Evolutionary conservation across 805 yeast genomes (phyloP), one percentile per base, ranked within the genome.

Genomic region (Kregervanrija fluxuum): DNA sequence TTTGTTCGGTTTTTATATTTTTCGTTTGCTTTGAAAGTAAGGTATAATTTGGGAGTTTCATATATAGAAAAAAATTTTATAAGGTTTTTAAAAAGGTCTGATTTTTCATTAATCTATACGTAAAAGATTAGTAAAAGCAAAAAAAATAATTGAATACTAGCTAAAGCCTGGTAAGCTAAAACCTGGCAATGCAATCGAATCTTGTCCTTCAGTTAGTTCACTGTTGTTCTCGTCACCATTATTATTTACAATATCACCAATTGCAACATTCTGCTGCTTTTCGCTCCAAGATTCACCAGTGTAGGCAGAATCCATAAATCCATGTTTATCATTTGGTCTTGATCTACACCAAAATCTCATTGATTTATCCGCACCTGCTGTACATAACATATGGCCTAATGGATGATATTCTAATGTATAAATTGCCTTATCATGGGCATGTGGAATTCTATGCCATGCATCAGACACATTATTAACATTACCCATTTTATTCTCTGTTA

Each of bases 291-390:
- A 46, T 32, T 59, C 64, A 5, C 67, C 67, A 1, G 87, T 82
- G 64, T 89, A 88, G 45, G 87, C 80, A 12, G 87, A 84, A 61
- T 87, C 96, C 51, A 80, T 78, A 67, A 79, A 88, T 3, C 86
- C 85, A 57, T 75, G 77, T 1, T 87, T 84, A 66, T 93, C 99
- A 53, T 82, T 83, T 2, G 97, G 96, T 59, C 95, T 73, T 1
- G 95, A 84, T 42, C 99, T 72, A 30, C 90, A 80, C 99, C 99
- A 93, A 65, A 95, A 86, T 45, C 97, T 68, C 17, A 95, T 86
- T 5, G 95, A 80, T 59, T 93, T 78, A 63, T 93, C 99, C 46
- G 93, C 88, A 14, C 97, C 91, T 0, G 96, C 98, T 8, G 96
- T 80, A 44, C 95, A 81, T 33, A 93, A 68, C 41, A 91, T 68